phyloP scores from a whole-genome alignment of 2,329 filamentous ascomycete genomes.

The Cladosporium austrohemisphaericum region DNA sequence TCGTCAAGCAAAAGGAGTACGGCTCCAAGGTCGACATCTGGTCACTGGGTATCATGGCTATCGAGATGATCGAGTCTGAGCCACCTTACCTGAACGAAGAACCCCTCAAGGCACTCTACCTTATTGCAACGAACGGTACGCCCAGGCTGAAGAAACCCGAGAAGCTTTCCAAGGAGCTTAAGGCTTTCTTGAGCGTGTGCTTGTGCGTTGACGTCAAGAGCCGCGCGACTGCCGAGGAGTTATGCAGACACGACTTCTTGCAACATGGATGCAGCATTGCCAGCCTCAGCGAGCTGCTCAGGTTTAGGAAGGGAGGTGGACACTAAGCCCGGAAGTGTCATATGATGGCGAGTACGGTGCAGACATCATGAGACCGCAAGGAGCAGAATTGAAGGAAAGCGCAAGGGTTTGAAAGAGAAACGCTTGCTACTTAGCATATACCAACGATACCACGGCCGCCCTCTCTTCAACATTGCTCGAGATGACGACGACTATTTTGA shows the following conservation, averaged over 20 bases:
- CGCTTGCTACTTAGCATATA: slow-evolving; percentile 6
- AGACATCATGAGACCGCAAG: too few relatives aligned
- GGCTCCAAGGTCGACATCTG: slow-evolving; percentile 98
- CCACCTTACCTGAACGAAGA: slow-evolving; percentile 98
- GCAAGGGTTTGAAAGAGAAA: not conserved
- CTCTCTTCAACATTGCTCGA: not conserved
- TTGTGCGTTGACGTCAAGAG: slow-evolving; percentile 95
- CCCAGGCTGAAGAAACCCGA: slow-evolving; percentile 97
- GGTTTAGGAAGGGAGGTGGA: slow-evolving; percentile 70
- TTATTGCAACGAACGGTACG: slow-evolving; percentile 97
- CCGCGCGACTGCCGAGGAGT: slow-evolving; percentile 83
- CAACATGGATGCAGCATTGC: slow-evolving; percentile 81
- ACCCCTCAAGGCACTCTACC: slow-evolving; percentile 91
- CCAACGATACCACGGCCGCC: slow-evolving; percentile 12
- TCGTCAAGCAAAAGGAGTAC: slow-evolving; percentile 99
- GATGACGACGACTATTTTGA: not conserved
- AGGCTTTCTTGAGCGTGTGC: slow-evolving; percentile 93
- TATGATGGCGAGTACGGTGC: too few relatives aligned
- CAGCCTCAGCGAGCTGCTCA: slow-evolving; percentile 80
- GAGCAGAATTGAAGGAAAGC: too few relatives aligned
- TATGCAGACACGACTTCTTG: slow-evolving; percentile 89
- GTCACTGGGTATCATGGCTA: slow-evolving; percentile 98
- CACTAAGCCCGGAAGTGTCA: too few relatives aligned
- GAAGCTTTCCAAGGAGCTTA: slow-evolving; percentile 95
- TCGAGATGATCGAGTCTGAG: slow-evolving; percentile 99